Conservation (phyloP, 2,329 filamentous ascomycete genomes). For the Cytospora paraplurivora region DNA sequence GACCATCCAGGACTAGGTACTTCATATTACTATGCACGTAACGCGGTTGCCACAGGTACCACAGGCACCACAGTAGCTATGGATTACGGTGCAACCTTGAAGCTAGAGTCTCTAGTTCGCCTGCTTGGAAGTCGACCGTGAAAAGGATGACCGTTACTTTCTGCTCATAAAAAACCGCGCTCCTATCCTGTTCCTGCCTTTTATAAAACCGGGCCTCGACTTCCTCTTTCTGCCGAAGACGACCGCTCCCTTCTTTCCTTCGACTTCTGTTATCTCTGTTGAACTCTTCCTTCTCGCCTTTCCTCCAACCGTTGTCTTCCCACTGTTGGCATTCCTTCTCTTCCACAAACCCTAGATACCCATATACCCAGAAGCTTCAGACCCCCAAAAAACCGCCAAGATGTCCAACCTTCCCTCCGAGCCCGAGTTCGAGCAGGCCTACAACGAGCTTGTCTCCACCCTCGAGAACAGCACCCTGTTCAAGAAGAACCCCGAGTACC, state of each 20-base stretch:
- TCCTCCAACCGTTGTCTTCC: neutral
- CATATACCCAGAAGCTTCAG: neutral
- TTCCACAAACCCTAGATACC: neutral
- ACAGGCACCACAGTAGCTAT: too few relatives aligned
- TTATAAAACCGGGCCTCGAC: conserved; percentile 20
- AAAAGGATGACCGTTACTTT: conserved; percentile 19
- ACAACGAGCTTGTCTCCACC: conserved; percentile 93
- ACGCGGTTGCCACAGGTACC: too few relatives aligned
- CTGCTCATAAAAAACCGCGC: conserved; percentile 9
- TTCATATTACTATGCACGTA: neutral
- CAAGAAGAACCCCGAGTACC: conserved; percentile 91
- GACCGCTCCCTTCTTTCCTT: neutral
- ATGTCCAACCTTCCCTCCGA: conserved; percentile 87
- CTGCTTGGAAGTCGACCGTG: conserved; percentile 4
- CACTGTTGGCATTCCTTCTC: neutral
- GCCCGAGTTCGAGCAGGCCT: conserved; percentile 98
- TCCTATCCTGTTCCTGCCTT: neutral
- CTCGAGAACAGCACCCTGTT: conserved; percentile 94
- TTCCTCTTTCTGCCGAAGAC: conserved; percentile 17
- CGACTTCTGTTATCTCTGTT: neutral
- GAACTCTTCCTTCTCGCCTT: neutral
- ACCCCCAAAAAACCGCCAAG: conserved; percentile 33
- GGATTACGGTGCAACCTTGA: neutral
- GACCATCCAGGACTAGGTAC: neutral
- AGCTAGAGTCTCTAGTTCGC: conserved; percentile 11